Evolutionary conservation across 805 yeast genomes (phyloP), one percentile per base, ranked within the genome.

Genomic region (Yarrowia porcina): DNA sequence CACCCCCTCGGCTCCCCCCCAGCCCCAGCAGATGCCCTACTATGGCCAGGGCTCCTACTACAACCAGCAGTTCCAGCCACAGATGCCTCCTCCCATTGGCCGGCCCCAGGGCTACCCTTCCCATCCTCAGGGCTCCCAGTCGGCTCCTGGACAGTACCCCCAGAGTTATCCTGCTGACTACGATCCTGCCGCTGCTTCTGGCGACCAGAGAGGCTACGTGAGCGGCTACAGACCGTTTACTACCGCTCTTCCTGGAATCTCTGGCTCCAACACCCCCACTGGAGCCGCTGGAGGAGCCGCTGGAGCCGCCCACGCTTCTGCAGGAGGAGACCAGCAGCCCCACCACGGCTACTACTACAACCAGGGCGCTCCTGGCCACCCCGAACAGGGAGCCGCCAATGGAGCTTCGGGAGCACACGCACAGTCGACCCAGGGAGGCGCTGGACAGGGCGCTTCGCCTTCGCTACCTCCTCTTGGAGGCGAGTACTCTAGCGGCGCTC

Each of bases 21-120:
- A 50, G 39, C 64, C 61, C 50, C 63, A 67, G 49, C 66, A 61
- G 39, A 56, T 56, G 61, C 49, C 61, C 49, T 56, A 56, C 49
- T 56, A 56, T 21, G 49, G 61, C 45, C 61, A 56, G 61, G 61
- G 61, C 27, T 33, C 59, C 17, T 56, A 56, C 49, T 56, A 56
- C 61, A 56, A 56, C 49, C 61, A 56, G 61, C 61, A 56, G 38
- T 56, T 56, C 61, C 61, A 56, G 49, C 49, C 61, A 10, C 61
- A 56, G 61, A 56, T 56, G 61, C 61, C 61, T 21, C 61, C 61
- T n/a, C 61, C 61, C 45, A 56, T 56, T 28, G 61, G 61, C 9
- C 61, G 61, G 38, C 44, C 63, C 17, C 54, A 33, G 52, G 54
- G 63, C 10, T 44, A 59, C 63, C 54, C 66, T 25, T 30, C 63